Base-by-base conservation (phyloP, 2,329 filamentous ascomycete genomes). In the Mycosphaerella sp. region DNA sequence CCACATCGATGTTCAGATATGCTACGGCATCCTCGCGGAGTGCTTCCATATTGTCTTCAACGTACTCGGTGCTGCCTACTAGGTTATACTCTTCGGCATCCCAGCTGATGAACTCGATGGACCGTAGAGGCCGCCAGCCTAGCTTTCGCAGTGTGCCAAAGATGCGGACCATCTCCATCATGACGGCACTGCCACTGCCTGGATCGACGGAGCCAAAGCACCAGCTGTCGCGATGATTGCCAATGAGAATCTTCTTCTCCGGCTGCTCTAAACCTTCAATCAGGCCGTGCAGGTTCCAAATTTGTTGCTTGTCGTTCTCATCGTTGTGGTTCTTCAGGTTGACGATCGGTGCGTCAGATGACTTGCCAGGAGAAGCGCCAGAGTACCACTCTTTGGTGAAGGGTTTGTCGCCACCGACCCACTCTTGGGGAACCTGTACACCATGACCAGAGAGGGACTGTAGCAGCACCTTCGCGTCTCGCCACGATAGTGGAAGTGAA, bases 81-180 rank as follows among this genome's bases (percentile, higher is more conserved):
- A 93, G 74, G 69, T 96, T 96, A 73, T 95, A 97, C 69, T 91
- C 89, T 60, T 85, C 85, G 3, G 81, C 93, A 68, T 98, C 93
- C 93, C 93, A 98, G 30, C 88, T 95, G 64, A 90, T 89, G 68
- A 98, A 97, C 67, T 95, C 87, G 58, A 98, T 95, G 3, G 89
- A 94, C n/a, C 93, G 85, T 13, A 95, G 75, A 1, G 93, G 93
- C 21, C 87, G 80, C 93, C 93, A 98, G 47, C 90, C 91, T 51
- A 82, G 80, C 13, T 76, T 70, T 17, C 84, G 76, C 13, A 97
- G 78, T 57, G 88, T 82, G 36, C 89, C 89, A 62, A 98, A 87
- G 43, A 95, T 82, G 40, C 86, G 83, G 17, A 87, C 84, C 52
- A 97, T 77, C 71, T 98, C 93, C 48, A 97, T 78, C 78, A 98